phyloP scores from a whole-genome alignment of 129 eudicot genomes.

The Centella asiatica region DNA sequence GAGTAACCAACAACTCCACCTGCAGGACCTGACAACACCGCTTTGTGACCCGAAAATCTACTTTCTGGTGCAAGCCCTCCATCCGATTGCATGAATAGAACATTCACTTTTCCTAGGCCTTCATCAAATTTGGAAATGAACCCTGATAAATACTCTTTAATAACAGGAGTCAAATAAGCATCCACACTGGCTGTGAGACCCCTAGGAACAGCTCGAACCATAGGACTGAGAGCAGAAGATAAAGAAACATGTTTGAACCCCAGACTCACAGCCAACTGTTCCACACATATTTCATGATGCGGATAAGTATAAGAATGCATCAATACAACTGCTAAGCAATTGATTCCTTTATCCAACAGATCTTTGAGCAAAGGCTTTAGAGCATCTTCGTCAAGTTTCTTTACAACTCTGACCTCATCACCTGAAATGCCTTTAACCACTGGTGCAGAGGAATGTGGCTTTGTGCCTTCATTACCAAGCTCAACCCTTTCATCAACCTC shows the following conservation, averaged over 20 bases:
- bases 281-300: constrained; percentile 54
- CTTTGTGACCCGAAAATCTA: constrained; percentile 95
- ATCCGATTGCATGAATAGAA: constrained; percentile 95
- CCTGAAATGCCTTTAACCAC: constrained; percentile 80
- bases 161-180: constrained; percentile 89
- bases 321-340: constrained; percentile 80
- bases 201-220: constrained; percentile 99
- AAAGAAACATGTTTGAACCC: constrained; percentile 89
- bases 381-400: constrained; percentile 49
- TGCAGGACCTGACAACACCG: constrained; percentile 96
- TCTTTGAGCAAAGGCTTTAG: constrained; percentile 60
- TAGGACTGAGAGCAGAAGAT: constrained; percentile 90
- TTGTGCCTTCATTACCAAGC: constrained; percentile 36
- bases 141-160: constrained; percentile 78
- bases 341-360: constrained; percentile 60
- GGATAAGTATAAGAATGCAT: constrained; percentile 95
- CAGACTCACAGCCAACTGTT: constrained; percentile 51
- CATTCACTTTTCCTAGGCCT: constrained; percentile 60
- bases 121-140: constrained; percentile 89
- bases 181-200: constrained; percentile 97
- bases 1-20: constrained; percentile 99
- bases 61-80: constrained; percentile 97
- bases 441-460: constrained; percentile 19
- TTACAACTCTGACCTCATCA: constrained; percentile 62
- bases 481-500: constrained; percentile 93